These are phyloP conservation scores for Blastobotrys malaysiensis DNA, from an alignment of 1,139 yeast species.

Conservation along the genomic window DNA sequence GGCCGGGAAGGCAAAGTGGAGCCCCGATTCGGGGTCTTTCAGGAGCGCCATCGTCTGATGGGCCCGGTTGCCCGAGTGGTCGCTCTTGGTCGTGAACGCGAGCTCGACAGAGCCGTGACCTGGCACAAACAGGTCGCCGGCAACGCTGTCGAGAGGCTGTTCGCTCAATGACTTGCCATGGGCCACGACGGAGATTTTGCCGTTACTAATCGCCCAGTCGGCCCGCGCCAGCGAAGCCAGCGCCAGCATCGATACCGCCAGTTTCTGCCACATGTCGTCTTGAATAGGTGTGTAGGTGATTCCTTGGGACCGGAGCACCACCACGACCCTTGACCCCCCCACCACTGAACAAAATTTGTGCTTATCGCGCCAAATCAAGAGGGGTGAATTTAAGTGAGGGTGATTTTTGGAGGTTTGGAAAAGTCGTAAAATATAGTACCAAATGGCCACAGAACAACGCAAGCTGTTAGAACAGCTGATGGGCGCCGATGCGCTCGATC, in stretches of 20 bases:
- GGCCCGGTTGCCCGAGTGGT: constrained; percentile 21
- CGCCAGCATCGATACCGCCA: background rate
- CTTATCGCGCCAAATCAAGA: background rate
- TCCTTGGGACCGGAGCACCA: background rate
- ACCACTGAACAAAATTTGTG: background rate
- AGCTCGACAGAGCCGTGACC: constrained; percentile 19
- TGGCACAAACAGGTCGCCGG: constrained; percentile 11
- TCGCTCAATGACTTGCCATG: constrained; percentile 8
- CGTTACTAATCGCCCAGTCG: constrained; percentile 26
- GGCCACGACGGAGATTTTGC: constrained; percentile 33
- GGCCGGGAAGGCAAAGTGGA: constrained; percentile 26
- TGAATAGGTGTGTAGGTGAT: background rate
- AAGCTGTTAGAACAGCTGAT: constrained; percentile 72
- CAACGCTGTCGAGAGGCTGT: constrained; percentile 2
- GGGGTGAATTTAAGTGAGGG: no score
- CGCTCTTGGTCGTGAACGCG: constrained; percentile 21
- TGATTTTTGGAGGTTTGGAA: no score
- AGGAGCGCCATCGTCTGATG: constrained; percentile 29
- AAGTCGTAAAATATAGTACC: background rate
- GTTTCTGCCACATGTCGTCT: background rate
- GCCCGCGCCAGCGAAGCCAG: constrained; percentile 20
- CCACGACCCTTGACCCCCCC: background rate
- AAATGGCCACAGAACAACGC: constrained; percentile 50
- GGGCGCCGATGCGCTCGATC: constrained; percentile 52
- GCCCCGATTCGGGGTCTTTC: constrained; percentile 20